Percentiles rank a stretch among this genome's conserved stretches.
Conservation (phyloP, 164 flowering plant species). For the Vitis rotundifolia region DNA sequence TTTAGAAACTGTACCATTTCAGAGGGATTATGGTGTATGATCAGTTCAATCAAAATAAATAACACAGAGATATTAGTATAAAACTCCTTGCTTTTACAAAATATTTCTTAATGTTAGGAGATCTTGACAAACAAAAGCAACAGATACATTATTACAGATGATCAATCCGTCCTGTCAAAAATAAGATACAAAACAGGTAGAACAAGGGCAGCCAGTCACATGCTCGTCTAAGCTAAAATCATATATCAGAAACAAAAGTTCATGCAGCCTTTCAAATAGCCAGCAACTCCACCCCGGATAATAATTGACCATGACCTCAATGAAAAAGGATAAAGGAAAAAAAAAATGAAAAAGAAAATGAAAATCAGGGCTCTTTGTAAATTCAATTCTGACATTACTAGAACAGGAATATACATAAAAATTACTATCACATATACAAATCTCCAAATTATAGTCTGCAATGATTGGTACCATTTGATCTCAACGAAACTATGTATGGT, state of each 20-base stretch:
- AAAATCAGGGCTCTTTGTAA: too few species aligned
- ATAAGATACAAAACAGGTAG: too few species aligned
- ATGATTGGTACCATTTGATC: too few species aligned
- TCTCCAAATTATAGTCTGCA: too few species aligned
- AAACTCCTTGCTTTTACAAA: background rate
- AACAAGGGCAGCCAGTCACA: background rate
- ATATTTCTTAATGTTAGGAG: background rate
- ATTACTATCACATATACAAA: too few species aligned
- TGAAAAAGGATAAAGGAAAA: too few species aligned
- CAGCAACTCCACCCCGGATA: background rate
- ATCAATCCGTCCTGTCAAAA: too few species aligned
- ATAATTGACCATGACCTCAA: too few species aligned
- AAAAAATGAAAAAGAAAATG: too few species aligned
- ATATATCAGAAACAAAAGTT: background rate
- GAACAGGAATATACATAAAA: too few species aligned
- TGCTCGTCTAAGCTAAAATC: background rate
- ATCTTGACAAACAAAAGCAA: constrained; percentile 1
- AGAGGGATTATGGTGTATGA: background rate
- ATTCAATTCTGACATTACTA: too few species aligned
- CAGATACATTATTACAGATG: background rate
- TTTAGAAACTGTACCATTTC: constrained; percentile 4
- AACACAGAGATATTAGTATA: background rate
- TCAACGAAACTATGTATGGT: too few species aligned
- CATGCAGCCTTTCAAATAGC: background rate
- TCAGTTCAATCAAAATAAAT: background rate